phyloP scores from a whole-genome alignment of 106 monocot species.

The Dioscorea dumetorum region DNA sequence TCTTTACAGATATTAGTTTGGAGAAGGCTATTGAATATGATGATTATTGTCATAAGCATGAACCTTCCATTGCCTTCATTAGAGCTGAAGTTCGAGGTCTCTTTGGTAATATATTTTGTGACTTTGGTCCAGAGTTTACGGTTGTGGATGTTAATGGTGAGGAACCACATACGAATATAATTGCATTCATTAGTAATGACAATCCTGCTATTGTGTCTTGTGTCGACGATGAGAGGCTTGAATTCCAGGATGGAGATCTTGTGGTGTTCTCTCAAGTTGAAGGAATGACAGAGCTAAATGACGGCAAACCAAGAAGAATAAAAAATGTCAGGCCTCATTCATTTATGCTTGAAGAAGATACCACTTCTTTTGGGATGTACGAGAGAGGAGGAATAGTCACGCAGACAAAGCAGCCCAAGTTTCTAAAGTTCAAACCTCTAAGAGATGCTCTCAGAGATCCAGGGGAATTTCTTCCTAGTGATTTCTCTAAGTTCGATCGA shows the following conservation, averaged over 20 bases:
- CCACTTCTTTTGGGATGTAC: constrained; percentile 43
- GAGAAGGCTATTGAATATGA: constrained; percentile 68
- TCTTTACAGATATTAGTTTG: constrained; percentile 68
- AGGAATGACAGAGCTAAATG: constrained; percentile 79
- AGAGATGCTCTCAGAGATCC: constrained; percentile 51
- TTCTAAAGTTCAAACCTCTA: constrained; percentile 38
- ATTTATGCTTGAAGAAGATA: constrained; percentile 59
- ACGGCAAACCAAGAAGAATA: constrained; percentile 64
- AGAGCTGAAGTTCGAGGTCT: constrained; percentile 66
- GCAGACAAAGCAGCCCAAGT: constrained; percentile 54
- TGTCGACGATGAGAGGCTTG: constrained; percentile 75
- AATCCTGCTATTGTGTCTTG: constrained; percentile 59
- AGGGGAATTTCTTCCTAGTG: constrained; percentile 60
- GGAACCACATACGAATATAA: constrained; percentile 75
- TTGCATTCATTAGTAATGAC: constrained; percentile 76
- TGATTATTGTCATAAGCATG: constrained; percentile 64
- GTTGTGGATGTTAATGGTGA: constrained; percentile 71
- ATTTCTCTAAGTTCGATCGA: constrained; percentile 54
- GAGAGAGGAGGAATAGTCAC: constrained; percentile 61
- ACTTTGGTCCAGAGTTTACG: constrained; percentile 75
- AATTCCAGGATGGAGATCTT: constrained; percentile 70
- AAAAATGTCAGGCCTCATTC: constrained; percentile 53
- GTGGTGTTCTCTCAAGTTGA: constrained; percentile 71
- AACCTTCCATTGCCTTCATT: constrained; percentile 71
- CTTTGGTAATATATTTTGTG: constrained; percentile 71